phyloP scores from a whole-genome alignment of 768 basidiomycete genomes.

The Tricholoma saponaceum region DNA sequence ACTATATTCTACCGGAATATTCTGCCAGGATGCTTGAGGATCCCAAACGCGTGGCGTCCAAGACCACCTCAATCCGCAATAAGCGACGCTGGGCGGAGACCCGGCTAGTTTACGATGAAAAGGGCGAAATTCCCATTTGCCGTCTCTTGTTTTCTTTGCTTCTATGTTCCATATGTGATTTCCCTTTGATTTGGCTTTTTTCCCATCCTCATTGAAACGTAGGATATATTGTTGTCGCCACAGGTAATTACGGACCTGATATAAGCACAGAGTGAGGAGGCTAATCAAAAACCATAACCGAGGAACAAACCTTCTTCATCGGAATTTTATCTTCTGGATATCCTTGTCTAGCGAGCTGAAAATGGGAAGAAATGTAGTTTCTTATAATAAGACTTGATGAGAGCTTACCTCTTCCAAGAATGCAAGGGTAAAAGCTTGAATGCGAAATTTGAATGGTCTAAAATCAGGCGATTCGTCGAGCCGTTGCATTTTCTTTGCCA shows the following conservation, averaged over 20 bases:
- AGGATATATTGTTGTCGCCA: slow-evolving; percentile 94
- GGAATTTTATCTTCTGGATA: slow-evolving; percentile 93
- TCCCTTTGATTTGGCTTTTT: slow-evolving; percentile 98
- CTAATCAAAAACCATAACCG: slow-evolving; percentile 7
- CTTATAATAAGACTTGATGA: background rate
- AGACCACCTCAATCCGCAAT: slow-evolving; percentile 74
- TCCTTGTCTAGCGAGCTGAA: slow-evolving; percentile 76
- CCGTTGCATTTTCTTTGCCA: slow-evolving; percentile 99
- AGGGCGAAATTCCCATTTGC: slow-evolving; percentile 83
- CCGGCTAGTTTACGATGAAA: slow-evolving; percentile 89
- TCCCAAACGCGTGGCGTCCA: slow-evolving; percentile 98
- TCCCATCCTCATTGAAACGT: slow-evolving; percentile 97
- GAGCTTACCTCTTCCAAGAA: slow-evolving; percentile 82
- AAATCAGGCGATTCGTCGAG: slow-evolving; percentile 96
- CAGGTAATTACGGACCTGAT: slow-evolving; percentile 86
- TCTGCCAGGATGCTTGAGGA: slow-evolving; percentile 84
- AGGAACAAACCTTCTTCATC: slow-evolving; percentile 79
- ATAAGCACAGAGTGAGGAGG: slow-evolving; percentile 6
- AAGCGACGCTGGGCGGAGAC: slow-evolving; percentile 75
- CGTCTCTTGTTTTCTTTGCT: slow-evolving; percentile 76
- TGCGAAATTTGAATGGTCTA: slow-evolving; percentile 98
- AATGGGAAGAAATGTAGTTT: background rate
- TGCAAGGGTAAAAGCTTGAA: slow-evolving; percentile 94
- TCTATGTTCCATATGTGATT: slow-evolving; percentile 99
- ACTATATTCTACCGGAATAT: slow-evolving; percentile 72